These are phyloP conservation scores for Paspalum vaginatum DNA, from an alignment of 176 grass and related monocot species.

Conservation along the genomic window DNA sequence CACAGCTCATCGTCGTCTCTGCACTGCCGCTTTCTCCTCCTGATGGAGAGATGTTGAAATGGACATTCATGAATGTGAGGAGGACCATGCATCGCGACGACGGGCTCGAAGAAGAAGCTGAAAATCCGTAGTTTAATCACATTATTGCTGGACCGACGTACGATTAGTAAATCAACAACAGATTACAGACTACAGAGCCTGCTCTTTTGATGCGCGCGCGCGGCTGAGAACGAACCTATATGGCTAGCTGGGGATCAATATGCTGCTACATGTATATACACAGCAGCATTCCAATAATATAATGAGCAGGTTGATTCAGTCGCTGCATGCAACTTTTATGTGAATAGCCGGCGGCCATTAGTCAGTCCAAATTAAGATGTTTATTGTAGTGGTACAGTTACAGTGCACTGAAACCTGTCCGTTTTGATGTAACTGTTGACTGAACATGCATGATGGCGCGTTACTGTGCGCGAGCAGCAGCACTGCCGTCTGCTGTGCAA, in stretches of 20 bases:
- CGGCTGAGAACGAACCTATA: no score
- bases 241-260: no score
- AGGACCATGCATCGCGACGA: no score
- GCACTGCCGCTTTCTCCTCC: background rate
- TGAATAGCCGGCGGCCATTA: no score
- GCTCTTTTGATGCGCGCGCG: no score
- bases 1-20: background rate
- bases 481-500: background rate
- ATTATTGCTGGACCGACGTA: background rate
- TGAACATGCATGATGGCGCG: background rate
- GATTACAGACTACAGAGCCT: no score
- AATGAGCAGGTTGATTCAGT: no score
- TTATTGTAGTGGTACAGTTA: background rate
- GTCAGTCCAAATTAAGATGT: background rate
- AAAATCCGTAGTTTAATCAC: background rate
- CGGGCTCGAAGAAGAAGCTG: no score
- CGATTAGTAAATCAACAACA: background rate
- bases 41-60: background rate
- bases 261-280: no score
- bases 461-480: background rate
- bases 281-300: no score
- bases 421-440: background rate
- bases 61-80: background rate
- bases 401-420: background rate
- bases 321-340: no score